Evolutionary conservation across 495 filamentous ascomycete species (phyloP).

Genomic region (Aspergillus taichungensis): DNA sequence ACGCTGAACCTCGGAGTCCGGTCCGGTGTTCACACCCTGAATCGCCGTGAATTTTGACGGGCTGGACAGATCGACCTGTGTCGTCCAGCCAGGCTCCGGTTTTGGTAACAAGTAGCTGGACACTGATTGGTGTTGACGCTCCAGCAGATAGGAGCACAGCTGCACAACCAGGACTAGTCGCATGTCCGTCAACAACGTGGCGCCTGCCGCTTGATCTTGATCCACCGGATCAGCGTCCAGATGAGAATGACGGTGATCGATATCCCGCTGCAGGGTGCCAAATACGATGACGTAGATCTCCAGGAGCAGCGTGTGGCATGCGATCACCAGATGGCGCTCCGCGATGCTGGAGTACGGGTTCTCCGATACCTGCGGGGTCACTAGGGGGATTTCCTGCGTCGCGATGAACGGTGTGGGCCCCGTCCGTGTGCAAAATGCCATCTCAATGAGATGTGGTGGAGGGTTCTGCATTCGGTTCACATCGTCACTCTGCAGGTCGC

Average conservation of each 20-base stretch:
- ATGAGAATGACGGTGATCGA: too few species aligned
- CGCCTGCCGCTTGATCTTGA: background rate
- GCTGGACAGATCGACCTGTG: background rate
- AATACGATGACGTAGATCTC: background rate
- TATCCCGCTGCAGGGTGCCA: background rate
- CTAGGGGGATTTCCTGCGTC: too few species aligned
- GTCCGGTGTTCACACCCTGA: background rate
- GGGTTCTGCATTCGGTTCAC: too few species aligned
- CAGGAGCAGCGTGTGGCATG: too few species aligned
- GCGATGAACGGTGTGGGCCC: too few species aligned
- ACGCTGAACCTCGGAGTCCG: background rate
- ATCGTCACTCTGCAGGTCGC: background rate
- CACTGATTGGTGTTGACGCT: constrained; percentile 8
- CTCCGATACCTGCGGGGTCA: too few species aligned
- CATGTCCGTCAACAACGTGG: constrained; percentile 6
- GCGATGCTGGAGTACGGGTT: too few species aligned
- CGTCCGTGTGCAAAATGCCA: too few species aligned
- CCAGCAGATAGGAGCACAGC: constrained; percentile 14
- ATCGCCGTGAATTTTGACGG: background rate
- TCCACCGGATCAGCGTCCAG: background rate
- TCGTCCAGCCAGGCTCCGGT: background rate
- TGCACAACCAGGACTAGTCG: constrained; percentile 9
- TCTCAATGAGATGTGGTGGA: too few species aligned
- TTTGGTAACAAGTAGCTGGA: too few species aligned
- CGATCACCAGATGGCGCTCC: too few species aligned